Evolutionary conservation across 2,329 filamentous ascomycete genomes (phyloP), one percentile per base, ranked within the genome.

Genomic region (Xylariales sp.): DNA sequence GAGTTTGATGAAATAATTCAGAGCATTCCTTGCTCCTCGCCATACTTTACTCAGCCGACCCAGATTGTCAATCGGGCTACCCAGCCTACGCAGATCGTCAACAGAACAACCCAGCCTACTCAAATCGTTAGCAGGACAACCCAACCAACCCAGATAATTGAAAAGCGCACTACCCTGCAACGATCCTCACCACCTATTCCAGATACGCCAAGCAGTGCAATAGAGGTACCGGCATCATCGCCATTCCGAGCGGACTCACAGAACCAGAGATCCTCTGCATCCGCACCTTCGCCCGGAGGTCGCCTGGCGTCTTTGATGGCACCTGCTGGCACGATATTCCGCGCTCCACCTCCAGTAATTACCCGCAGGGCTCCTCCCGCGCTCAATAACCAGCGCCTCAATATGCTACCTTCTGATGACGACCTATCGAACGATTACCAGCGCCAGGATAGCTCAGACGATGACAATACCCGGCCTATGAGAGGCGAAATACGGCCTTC

Each of bases 181-280:
- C 51, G 29, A 31, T 59, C 40, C 24, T 61, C 29, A 25, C 58
- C 30, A 62, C 63, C 17, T 68, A 44, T 40, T n/a, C 52, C 56
- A 15, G 46, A 71, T 6, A 73, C 74, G 0, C 66, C 67, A 7
- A 50, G 60, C 18, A 65, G 67, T 23, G 52, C 67, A 14, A 56
- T 96, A 40, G 90, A 95, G 59, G 90, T 96, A 4, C 82, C 84
- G 20, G 87, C 88, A n/a, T 96, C 90, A 4, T 96, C 91, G 1
- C 90, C 89, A 2, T 72, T 82, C 40, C 74, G 76, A 42, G 61
- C 16, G 11, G 19, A 33, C 10, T 39, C 37, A 10, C 20, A 49
- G 3, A 51, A 41, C 17, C 27, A 35, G 10, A 45, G 48, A 10
- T 17, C 30, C 19, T 33, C 18, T 31, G 19, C 38, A 40, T 21